Base-by-base conservation (phyloP, 106 monocot genomes). In the Phalaenopsis aphrodite region DNA sequence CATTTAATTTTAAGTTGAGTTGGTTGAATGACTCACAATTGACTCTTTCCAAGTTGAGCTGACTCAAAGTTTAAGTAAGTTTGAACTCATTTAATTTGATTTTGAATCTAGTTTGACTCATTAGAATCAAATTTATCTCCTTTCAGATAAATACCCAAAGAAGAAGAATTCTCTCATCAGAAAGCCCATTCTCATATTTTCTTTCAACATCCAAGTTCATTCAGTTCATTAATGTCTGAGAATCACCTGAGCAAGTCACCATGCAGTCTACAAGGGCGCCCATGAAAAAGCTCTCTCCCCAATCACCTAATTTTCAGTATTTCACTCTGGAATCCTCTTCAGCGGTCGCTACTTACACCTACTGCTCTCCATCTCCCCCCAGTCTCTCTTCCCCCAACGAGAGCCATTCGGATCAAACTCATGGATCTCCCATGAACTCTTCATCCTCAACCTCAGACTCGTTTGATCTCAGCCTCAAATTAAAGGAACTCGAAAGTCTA, bases 371-470 rank as follows among this genome's bases (percentile, higher is more conserved):
- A 5, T 90, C 88, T 8, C 69, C 75, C 56, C 65, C 84, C 15
- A 48, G 48, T 48, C 9, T 48, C 48, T 48, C 48, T 0, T 48
- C 48, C 6, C 7, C 48, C 8, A 48, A 48, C 9, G 48, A 48
- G 48, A 85, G 87, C 75, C 65, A 80, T 78, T 92, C 91, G 7
- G 84, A 88, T 41, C 83, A 86, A 75, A 58, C 76, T 17, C 84
- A 89, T 7, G 88, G 86, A 38, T 95, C 95, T 68, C 91, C 95
- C 6, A 73, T 85, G 36, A 85, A 85, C 76, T 78, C 81, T 74
- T 95, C 95, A 37, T 95, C 89, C 75, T 77, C 91, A 72, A 86
- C 93, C 39, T 93, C 93, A 52, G 93, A 91, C 81, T 85, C 84
- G 71, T 82, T 84, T 79, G 81, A 92, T 83, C 86, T 91, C 11